Evolutionary conservation across 2,329 filamentous ascomycete species (phyloP).

Genomic region (Gyromitra esculenta): DNA sequence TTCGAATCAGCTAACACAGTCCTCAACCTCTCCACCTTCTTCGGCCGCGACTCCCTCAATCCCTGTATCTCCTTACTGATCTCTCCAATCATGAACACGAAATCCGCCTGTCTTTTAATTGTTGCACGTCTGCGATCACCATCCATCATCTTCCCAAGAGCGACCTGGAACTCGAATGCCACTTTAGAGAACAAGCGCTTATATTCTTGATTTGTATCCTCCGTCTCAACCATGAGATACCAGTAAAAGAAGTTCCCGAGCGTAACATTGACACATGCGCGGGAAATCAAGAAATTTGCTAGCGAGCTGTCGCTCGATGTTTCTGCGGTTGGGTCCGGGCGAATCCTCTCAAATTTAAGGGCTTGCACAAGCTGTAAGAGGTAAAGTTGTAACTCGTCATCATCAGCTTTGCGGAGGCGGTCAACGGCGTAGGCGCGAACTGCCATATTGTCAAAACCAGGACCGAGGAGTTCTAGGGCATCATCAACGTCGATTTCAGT

Average conservation of each 20-base stretch:
- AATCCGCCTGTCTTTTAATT: constrained; percentile 85
- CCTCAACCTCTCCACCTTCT: constrained; percentile 86
- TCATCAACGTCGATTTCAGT: constrained; percentile 97
- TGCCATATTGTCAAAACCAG: constrained; percentile 85
- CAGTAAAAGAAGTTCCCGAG: constrained; percentile 96
- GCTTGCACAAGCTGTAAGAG: constrained; percentile 94
- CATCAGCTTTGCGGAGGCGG: constrained; percentile 87
- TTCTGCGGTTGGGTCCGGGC: constrained; percentile 63
- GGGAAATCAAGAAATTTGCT: constrained; percentile 85
- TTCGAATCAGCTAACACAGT: constrained; percentile 85
- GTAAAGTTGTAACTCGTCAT: constrained; percentile 89
- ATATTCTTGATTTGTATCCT: constrained; percentile 84
- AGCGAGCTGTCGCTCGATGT: constrained; percentile 80
- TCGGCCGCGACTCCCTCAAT: constrained; percentile 77
- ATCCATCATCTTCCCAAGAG: constrained; percentile 65
- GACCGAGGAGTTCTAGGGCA: constrained; percentile 90
- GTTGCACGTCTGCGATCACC: constrained; percentile 79
- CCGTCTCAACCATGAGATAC: constrained; percentile 98
- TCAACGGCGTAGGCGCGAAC: constrained; percentile 95
- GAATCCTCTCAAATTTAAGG: constrained; percentile 85
- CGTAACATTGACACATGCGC: constrained; percentile 86
- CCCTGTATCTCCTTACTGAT: constrained; percentile 89
- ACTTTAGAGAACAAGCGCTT: constrained; percentile 90
- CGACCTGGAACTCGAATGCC: constrained; percentile 79
- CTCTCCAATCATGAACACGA: constrained; percentile 85